Base-by-base conservation (phyloP, 768 basidiomycete genomes). In the Hemileccinum impolitum region DNA sequence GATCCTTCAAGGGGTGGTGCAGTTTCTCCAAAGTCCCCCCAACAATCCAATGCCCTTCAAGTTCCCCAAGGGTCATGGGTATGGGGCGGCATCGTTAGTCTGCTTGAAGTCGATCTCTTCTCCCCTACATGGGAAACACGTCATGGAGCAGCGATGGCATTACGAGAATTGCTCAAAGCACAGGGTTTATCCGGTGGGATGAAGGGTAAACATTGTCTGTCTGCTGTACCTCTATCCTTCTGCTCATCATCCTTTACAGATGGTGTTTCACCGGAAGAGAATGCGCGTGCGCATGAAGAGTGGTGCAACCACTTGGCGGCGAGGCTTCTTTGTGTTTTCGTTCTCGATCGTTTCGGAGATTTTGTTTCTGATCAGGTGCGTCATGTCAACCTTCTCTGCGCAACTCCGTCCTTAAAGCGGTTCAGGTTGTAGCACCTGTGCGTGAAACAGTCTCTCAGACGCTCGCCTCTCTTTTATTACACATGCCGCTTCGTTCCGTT, bases 261-360 rank as follows among this genome's bases (percentile, higher is more conserved):
- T 50, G 76, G 75, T 40, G 52, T 74, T 17, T 72, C 79, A 3
- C 56, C 51, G 46, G 69, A 73, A 46, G 82, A 84, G 60, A 94
- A 94, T 56, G 75, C 76, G 17, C 65, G 72, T 36, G 75, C 75
- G 0, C 91, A 94, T 59, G 87, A 90, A 66, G 78, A 78, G 58
- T 95, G 93, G 93, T 92, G 90, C 67, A 94, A 94, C 52, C 82
- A 85, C 50, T 71, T 98, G 14, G 87, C 91, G 2, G 82, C 90
- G 10, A 87, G 87, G 56, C 80, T 96, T 43, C 78, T 98, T 3
- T 87, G 85, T 57, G 83, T 98, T 9, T 88, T 98, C 53, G 88
- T 95, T 28, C 75, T 97, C 21, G 96, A 99, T 65, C 84, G 96
- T n/a, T 99, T 99, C 59, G 93, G 94, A 3, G 96, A 99, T 69